Percentiles rank a stretch among this genome's conserved stretches.
Conservation (phyloP, 2,329 filamentous ascomycete species). For the Dichotomopilus funicola region DNA sequence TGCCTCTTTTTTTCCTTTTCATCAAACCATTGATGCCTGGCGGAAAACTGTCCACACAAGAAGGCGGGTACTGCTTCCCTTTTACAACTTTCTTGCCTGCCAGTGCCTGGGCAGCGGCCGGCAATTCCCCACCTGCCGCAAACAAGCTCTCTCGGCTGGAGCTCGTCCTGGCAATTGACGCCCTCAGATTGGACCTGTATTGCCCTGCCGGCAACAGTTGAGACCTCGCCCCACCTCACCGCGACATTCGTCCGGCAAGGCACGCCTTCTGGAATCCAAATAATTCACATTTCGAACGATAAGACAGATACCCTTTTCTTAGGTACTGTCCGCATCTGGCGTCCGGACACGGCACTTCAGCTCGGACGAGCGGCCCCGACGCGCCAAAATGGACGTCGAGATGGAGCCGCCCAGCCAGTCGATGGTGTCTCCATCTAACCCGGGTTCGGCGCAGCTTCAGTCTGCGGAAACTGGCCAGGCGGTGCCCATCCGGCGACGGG, state of each 20-base stretch:
- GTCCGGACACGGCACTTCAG: slow-evolving; percentile 1
- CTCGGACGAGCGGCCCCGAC: slow-evolving; percentile 1
- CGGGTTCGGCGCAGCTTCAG: slow-evolving; percentile 2
- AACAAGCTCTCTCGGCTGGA: background rate
- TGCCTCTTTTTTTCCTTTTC: no score
- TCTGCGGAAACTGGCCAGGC: slow-evolving; percentile 1
- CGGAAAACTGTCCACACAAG: no score
- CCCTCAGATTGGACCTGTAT: slow-evolving; percentile 11
- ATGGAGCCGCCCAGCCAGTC: slow-evolving; percentile 13
- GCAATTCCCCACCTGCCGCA: slow-evolving; percentile 11
- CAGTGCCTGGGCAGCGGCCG: background rate
- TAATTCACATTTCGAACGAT: background rate
- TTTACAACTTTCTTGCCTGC: no score
- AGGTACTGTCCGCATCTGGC: background rate
- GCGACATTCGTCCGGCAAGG: slow-evolving; percentile 13
- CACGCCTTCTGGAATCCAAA: background rate
- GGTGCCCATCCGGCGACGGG: slow-evolving; percentile 39
- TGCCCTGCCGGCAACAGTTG: slow-evolving; percentile 21
- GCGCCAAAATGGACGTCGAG: slow-evolving; percentile 17
- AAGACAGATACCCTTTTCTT: background rate
- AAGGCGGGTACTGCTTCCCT: no score
- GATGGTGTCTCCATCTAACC: slow-evolving; percentile 5
- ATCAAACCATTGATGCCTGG: no score
- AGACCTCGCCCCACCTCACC: slow-evolving; percentile 9
- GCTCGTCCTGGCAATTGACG: slow-evolving; percentile 14